A percentile compares a stretch with the other conserved stretches of the same genome.
Conservation (phyloP, 106 monocot genomes). For the Alisma plantagoaquatica region DNA sequence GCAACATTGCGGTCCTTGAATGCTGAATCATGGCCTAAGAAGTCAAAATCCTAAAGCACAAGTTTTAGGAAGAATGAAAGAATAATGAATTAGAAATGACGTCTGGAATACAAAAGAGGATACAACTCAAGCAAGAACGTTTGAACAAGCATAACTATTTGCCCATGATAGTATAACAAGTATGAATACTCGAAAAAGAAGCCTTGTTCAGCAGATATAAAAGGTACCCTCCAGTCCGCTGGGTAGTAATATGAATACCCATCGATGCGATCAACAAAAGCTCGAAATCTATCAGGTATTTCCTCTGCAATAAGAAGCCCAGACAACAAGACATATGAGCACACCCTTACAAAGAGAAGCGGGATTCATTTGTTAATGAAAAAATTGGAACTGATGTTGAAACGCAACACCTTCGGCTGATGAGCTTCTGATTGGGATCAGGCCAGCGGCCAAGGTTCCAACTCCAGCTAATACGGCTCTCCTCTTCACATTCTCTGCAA, state of each 20-base stretch:
- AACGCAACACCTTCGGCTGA: slow-evolving; percentile 59
- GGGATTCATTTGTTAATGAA: slow-evolving; percentile 1
- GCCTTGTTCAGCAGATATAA: neutral
- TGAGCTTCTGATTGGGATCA: slow-evolving; percentile 26
- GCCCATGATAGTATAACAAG: neutral
- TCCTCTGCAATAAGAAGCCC: slow-evolving; percentile 33
- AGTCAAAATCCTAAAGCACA: slow-evolving; percentile 65
- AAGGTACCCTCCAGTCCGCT: slow-evolving; percentile 87
- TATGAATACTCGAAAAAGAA: neutral
- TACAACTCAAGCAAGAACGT: too few relatives aligned
- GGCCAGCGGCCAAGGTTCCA: slow-evolving; percentile 26
- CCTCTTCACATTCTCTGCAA: slow-evolving; percentile 40
- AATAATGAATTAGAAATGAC: too few relatives aligned
- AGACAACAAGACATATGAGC: neutral
- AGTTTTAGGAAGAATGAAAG: too few relatives aligned
- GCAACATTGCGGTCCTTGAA: slow-evolving; percentile 80
- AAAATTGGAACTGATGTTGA: neutral
- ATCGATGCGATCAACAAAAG: slow-evolving; percentile 72
- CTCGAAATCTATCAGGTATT: slow-evolving; percentile 49
- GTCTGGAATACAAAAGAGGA: too few relatives aligned
- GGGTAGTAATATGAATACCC: slow-evolving; percentile 89
- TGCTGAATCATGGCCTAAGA: slow-evolving; percentile 74
- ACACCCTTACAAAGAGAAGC: too few relatives aligned
- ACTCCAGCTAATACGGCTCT: slow-evolving; percentile 39
- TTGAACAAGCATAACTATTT: neutral